Evolutionary conservation across 257 asterid genomes (phyloP).

Genomic region (Forsythia viridissima): DNA sequence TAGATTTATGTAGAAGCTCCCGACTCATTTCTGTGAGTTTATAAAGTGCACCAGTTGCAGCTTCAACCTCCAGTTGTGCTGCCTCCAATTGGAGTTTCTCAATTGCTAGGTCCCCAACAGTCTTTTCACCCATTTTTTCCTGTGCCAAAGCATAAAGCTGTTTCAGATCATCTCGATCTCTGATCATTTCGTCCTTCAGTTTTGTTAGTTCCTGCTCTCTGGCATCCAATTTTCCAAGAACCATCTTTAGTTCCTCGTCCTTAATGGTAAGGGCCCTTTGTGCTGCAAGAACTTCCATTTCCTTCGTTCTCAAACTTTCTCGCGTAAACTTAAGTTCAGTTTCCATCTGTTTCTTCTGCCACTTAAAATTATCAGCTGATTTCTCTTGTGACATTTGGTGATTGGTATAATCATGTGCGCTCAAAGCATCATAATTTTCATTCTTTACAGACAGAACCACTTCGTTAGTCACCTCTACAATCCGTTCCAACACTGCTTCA

Average conservation of each 20-base stretch:
- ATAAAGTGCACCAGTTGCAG: conserved; percentile 66
- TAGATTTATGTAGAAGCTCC: conserved; percentile 50
- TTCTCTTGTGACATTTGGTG: conserved; percentile 19
- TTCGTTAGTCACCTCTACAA: conserved; percentile 66
- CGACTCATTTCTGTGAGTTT: conserved; percentile 71
- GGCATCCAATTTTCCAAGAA: conserved; percentile 42
- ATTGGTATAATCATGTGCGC: conserved; percentile 27
- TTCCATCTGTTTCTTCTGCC: conserved; percentile 59
- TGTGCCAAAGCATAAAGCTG: conserved; percentile 58
- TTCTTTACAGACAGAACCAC: conserved; percentile 47
- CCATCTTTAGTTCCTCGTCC: conserved; percentile 65
- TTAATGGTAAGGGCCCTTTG: conserved; percentile 57
- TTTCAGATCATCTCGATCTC: conserved; percentile 44
- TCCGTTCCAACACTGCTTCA: conserved; percentile 57
- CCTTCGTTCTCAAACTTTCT: conserved; percentile 64
- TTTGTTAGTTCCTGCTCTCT: conserved; percentile 60
- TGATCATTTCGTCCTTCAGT: conserved; percentile 47
- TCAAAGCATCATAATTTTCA: conserved; percentile 21
- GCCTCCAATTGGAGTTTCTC: conserved; percentile 73
- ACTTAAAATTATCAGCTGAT: conserved; percentile 31
- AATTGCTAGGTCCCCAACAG: conserved; percentile 59
- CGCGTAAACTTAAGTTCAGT: conserved; percentile 58
- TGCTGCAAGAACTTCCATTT: conserved; percentile 62
- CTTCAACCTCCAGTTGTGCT: conserved; percentile 79
- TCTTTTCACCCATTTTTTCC: conserved; percentile 53